Base-by-base conservation (phyloP, 441 rosid species). In the Croton setiger region DNA sequence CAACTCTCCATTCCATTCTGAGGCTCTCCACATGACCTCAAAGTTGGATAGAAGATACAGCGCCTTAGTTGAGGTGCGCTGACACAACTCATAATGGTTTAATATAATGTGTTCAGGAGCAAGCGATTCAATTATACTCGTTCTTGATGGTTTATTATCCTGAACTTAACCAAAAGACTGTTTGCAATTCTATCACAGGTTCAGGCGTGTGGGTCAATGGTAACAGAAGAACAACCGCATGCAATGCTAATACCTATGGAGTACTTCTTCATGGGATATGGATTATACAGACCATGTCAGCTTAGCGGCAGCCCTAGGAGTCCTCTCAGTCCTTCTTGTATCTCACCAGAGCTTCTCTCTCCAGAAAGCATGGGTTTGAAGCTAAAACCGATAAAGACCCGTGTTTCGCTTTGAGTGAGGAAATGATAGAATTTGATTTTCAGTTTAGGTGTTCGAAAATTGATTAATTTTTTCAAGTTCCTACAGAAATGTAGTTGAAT, bases 291-390 rank as follows among this genome's bases (percentile, higher is more conserved):
- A 71, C 94, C 87, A 13, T 74, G 86, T 33, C 74, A 57, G 14
- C 82, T 82, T 59, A 84, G 85, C 31, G 83, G 76, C 55, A 93
- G 98, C 76, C 98, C 98, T 0, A 83, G 98, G 77, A 88, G 96
- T 65, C 98, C 98, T 1, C 78, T 93, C 68, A 93, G 92, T 67
- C 92, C 94, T 0, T 83, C 84, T 8, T 80, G 90, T 79, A 89
- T 93, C 79, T 86, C 97, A 0, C 96, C 94, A 0, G 97, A 93
- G 82, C 97, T 93, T 70, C 96, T 93, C 23, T 93, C 98, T 10
- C 97, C 97, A 4, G 98, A 93, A 82, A 91, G 92, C 90, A 88
- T 93, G 98, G 98, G 98, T 3, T 78, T 93, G 77, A 90, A 93
- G 84, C 80, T 93, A n/a, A 90, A 93, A 72, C 98, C 98, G 6